phyloP scores from a whole-genome alignment of 768 basidiomycete species.

The Suillus variegatus region DNA sequence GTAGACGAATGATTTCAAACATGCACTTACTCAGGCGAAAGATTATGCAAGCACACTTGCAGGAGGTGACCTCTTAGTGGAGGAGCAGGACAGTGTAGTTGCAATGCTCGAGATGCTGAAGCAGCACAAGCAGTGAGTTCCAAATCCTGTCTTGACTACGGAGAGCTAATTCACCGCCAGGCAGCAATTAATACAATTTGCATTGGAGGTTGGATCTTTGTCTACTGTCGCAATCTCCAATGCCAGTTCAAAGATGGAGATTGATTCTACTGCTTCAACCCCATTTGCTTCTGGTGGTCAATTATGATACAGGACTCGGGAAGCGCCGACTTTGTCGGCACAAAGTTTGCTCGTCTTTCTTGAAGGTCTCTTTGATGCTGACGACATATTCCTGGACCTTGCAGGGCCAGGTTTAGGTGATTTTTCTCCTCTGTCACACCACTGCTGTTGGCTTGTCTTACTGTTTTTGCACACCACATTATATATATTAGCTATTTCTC shows the following conservation, averaged over 20 bases:
- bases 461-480: too few relatives aligned
- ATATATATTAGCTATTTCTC: too few relatives aligned
- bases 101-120: constrained; percentile 63
- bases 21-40: constrained; percentile 56
- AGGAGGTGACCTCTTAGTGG: constrained; percentile 69
- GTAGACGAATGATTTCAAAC: constrained; percentile 78
- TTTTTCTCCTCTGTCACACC: too few relatives aligned
- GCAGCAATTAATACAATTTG: constrained; percentile 55
- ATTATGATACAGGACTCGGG: neutral
- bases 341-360: neutral
- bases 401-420: too few relatives aligned
- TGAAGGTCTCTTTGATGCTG: too few relatives aligned
- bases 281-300: constrained; percentile 40
- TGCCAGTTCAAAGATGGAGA: constrained; percentile 52
- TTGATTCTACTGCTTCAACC: constrained; percentile 78
- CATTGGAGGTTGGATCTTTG: constrained; percentile 41
- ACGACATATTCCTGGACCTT: too few relatives aligned
- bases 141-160: neutral
- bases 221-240: constrained; percentile 26
- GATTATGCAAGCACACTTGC: constrained; percentile 59
- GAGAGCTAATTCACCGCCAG: constrained; percentile 32
- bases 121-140: constrained; percentile 59
- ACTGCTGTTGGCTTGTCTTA: too few relatives aligned
- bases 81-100: constrained; percentile 74
- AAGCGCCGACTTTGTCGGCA: neutral